Evolutionary conservation across 805 yeast genomes (phyloP).

Genomic region (Blastobotrys americana): DNA sequence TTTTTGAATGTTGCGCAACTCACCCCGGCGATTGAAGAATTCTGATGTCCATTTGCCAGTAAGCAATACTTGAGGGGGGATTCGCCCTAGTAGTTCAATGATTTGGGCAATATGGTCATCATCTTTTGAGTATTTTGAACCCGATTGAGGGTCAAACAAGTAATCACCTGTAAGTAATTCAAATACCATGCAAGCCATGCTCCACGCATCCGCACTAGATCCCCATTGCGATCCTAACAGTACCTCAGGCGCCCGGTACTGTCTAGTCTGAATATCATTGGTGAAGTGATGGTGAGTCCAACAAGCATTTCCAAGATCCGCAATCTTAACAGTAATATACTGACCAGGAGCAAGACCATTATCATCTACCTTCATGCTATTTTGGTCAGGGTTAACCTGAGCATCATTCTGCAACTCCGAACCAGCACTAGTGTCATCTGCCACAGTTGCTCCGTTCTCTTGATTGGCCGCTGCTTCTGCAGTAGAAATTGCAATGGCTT

Average conservation of each 20-base stretch:
- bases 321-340: conserved; percentile 72
- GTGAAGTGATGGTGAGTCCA: conserved; percentile 76
- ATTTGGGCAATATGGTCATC: conserved; percentile 97
- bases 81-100: conserved; percentile 67
- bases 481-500: conserved; percentile 4
- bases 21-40: conserved; percentile 58
- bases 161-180: conserved; percentile 93
- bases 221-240: conserved; percentile 85
- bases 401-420: background rate
- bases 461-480: conserved; percentile 1
- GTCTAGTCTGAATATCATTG: conserved; percentile 85
- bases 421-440: too few relatives aligned
- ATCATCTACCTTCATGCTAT: background rate
- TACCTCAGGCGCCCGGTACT: conserved; percentile 88
- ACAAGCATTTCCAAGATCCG: conserved; percentile 91
- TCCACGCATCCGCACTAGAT: conserved; percentile 91
- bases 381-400: background rate
- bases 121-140: conserved; percentile 63
- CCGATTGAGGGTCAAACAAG: conserved; percentile 73
- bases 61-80: conserved; percentile 53
- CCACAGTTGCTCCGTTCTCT: background rate
- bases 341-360: conserved; percentile 21
- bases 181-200: conserved; percentile 85
- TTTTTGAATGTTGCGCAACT: conserved; percentile 69
- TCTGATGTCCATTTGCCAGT: conserved; percentile 56